phyloP scores from a whole-genome alignment of 2,329 filamentous ascomycete species.

The Lizonia empirigonia region DNA sequence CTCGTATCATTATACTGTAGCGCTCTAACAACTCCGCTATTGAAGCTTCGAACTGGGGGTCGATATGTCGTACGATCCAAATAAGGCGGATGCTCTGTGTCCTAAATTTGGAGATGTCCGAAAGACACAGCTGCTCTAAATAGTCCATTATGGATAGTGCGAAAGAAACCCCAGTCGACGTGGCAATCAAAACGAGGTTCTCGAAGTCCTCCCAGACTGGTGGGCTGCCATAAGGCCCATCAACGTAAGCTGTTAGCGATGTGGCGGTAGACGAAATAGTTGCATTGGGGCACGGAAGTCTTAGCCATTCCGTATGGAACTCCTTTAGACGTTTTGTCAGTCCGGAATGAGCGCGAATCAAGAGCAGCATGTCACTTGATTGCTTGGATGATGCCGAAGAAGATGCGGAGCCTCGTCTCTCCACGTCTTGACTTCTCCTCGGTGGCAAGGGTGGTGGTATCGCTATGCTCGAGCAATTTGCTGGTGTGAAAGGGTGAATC shows the following conservation, averaged over 20 bases:
- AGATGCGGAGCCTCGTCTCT: conserved; percentile 7
- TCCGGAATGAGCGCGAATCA: conserved; percentile 30
- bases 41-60: conserved; percentile 31
- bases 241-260: conserved; percentile 32
- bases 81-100: conserved; percentile 27
- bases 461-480: conserved; percentile 29
- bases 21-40: conserved; percentile 23
- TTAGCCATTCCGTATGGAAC: conserved; percentile 32
- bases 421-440: conserved; percentile 21
- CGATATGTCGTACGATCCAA: conserved; percentile 33
- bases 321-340: conserved; percentile 30
- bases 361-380: conserved; percentile 31
- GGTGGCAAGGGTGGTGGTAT: conserved; percentile 18
- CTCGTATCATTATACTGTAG: conserved; percentile 21
- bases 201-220: conserved; percentile 34
- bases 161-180: conserved; percentile 37
- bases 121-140: conserved; percentile 28
- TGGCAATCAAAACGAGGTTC: conserved; percentile 28
- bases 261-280: conserved; percentile 16
- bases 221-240: conserved; percentile 34
- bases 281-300: conserved; percentile 36
- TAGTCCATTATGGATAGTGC: conserved; percentile 33
- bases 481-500: conserved; percentile 39
- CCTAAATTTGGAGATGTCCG: not conserved
- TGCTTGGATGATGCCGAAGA: not conserved